Base-by-base conservation (phyloP, 2,329 filamentous ascomycete genomes). In the Monilinia fructicola region DNA sequence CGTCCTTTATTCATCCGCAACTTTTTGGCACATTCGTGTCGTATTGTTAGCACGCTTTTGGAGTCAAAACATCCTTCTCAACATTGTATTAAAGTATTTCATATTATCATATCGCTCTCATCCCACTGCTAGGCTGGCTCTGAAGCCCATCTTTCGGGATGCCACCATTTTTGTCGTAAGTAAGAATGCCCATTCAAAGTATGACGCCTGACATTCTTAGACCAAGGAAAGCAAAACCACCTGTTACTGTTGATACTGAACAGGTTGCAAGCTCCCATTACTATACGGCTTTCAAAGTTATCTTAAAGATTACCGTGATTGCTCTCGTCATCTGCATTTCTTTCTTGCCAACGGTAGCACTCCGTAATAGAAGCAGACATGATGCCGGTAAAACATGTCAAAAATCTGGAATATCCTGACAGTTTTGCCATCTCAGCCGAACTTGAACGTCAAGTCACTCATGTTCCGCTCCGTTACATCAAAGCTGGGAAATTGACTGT, bases 41-140 rank as follows among this genome's bases (percentile, higher is more conserved):
- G 58, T 67, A 69, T 68, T 61, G 54, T 67, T 68, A 66, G 44
- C 58, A 61, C 38, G 38, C 55, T 67, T 56, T 60, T 52, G 50
- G 63, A 66, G 35, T 63, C 54, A 44, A 66, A 66, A 28, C 31
- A 38, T 59, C 31, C 54, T 68, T 44, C 46, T 60, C 56, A 62
- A 52, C 23, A 50, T 65, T 65, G n/a, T 44, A 53, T 38, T 14
- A 31, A 48, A 60, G 21, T 26, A 60, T 65, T 60, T 44, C 44
- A 40, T 21, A 42, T n/a, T 44, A 44, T 53, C 54, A 50, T 52
- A 60, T 56, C 12, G 28, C 44, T 53, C 21, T 40, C n/a, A 44
- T 6, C 14, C 23, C 21, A 18, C 54, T 52, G 12, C 21, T 60
- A 48, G 46, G 31, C 28, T 60, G 16, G 48, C 54, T 42, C 14